These are phyloP conservation scores for Boechera divaricarpa DNA, from an alignment of 345 rosid genomes.

Conservation along the genomic window DNA sequence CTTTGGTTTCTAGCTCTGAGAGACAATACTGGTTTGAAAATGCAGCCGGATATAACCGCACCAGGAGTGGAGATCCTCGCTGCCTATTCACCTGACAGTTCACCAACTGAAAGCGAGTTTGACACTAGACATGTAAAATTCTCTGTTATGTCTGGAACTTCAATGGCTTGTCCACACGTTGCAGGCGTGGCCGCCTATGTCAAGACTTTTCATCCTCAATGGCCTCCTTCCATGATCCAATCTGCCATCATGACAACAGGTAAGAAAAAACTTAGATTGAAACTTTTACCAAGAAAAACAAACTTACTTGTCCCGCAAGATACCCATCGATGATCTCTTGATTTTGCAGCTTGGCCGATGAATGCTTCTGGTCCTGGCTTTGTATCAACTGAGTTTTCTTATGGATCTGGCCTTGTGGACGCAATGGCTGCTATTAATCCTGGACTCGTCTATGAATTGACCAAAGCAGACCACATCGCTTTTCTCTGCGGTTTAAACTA, in stretches of 20 bases:
- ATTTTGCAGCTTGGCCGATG: constrained; percentile 52
- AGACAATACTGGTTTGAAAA: neutral
- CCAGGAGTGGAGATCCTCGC: constrained; percentile 60
- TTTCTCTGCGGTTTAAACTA: constrained; percentile 57
- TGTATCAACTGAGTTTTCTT: constrained; percentile 52
- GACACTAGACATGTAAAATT: constrained; percentile 44
- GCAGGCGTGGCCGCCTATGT: constrained; percentile 56
- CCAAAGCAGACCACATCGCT: constrained; percentile 46
- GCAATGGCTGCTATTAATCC: constrained; percentile 55
- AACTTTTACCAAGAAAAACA: neutral
- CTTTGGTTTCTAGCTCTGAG: neutral
- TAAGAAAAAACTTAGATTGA: constrained; percentile 23
- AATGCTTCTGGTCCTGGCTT: constrained; percentile 40
- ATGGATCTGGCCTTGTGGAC: constrained; percentile 62
- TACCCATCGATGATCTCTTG: neutral
- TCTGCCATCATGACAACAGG: constrained; percentile 73
- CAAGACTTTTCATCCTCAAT: constrained; percentile 52
- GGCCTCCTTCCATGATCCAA: constrained; percentile 68
- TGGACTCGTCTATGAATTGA: constrained; percentile 50
- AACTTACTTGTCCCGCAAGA: constrained; percentile 6
- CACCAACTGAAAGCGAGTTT: constrained; percentile 9
- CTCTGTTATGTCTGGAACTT: constrained; percentile 59
- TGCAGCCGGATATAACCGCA: constrained; percentile 59
- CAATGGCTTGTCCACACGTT: constrained; percentile 65
- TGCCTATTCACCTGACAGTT: constrained; percentile 43